These are phyloP conservation scores for Fraxinus excelsior DNA, from an alignment of 257 asterid genomes.

Conservation along the genomic window DNA sequence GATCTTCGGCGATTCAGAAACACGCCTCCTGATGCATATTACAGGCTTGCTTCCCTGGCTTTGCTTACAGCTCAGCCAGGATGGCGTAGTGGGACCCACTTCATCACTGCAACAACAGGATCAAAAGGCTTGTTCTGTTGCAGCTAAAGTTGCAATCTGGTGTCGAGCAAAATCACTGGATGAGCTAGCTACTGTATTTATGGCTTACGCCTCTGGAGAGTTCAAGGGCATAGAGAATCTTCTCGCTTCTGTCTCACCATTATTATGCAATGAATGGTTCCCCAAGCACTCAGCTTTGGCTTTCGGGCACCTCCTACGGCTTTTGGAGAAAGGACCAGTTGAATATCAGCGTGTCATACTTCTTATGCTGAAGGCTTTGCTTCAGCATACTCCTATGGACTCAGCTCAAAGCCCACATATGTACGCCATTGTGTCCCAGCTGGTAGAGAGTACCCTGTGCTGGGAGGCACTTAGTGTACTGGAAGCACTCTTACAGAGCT, in stretches of 20 bases:
- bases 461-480: slow-evolving; percentile 98
- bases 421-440: slow-evolving; percentile 95
- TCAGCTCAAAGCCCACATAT: slow-evolving; percentile 97
- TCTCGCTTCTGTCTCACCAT: slow-evolving; percentile 88
- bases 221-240: slow-evolving; percentile 81
- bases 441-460: slow-evolving; percentile 94
- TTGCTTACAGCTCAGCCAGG: slow-evolving; percentile 90
- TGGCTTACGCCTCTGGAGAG: slow-evolving; percentile 79
- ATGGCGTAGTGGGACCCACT: slow-evolving; percentile 51
- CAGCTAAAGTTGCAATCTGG: slow-evolving; percentile 82
- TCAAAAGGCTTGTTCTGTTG: slow-evolving; percentile 83
- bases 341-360: slow-evolving; percentile 96
- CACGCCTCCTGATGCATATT: slow-evolving; percentile 93
- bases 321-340: slow-evolving; percentile 87
- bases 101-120: slow-evolving; percentile 66
- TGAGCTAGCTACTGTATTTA: slow-evolving; percentile 80
- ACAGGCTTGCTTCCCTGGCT: slow-evolving; percentile 99
- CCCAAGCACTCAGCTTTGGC: slow-evolving; percentile 94
- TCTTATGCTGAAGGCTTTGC: slow-evolving; percentile 89
- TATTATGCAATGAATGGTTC: slow-evolving; percentile 90
- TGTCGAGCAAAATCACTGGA: slow-evolving; percentile 83
- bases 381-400: slow-evolving; percentile 96
- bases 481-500: slow-evolving; percentile 97
- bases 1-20: slow-evolving; percentile 86
- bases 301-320: slow-evolving; percentile 86